phyloP scores from a whole-genome alignment of 345 rosid species.

The Viola odorata region DNA sequence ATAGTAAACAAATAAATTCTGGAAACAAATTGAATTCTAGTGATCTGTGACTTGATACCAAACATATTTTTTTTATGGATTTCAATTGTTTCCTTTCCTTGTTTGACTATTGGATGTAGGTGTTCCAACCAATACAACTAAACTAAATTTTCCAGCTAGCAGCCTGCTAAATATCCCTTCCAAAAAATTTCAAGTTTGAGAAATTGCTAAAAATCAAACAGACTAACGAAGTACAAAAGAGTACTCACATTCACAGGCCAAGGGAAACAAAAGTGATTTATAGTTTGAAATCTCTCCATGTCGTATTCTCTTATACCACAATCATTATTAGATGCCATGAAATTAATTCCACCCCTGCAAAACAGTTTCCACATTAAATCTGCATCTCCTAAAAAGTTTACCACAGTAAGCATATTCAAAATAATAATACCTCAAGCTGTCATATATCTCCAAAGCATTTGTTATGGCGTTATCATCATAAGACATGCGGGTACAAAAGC shows the following conservation, averaged over 20 bases:
- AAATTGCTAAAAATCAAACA: too few relatives aligned
- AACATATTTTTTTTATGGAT: too few relatives aligned
- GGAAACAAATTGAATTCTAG: too few relatives aligned
- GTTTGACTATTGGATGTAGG: too few relatives aligned
- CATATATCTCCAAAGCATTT: slow-evolving; percentile 56
- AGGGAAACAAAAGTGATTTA: slow-evolving; percentile 39
- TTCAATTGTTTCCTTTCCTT: too few relatives aligned
- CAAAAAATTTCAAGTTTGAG: too few relatives aligned
- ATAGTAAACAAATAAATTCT: too few relatives aligned
- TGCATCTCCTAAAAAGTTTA: not conserved
- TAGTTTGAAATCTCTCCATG: slow-evolving; percentile 43
- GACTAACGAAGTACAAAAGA: not conserved
- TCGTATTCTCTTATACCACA: slow-evolving; percentile 46
- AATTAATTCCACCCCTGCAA: slow-evolving; percentile 50
- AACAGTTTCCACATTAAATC: slow-evolving; percentile 10
- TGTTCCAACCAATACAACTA: too few relatives aligned
- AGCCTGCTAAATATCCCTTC: too few relatives aligned
- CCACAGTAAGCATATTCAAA: not conserved
- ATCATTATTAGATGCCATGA: slow-evolving; percentile 55
- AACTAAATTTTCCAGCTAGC: too few relatives aligned
- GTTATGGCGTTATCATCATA: slow-evolving; percentile 58
- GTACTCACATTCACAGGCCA: slow-evolving; percentile 64
- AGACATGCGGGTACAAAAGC: slow-evolving; percentile 51
- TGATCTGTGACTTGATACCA: too few relatives aligned
- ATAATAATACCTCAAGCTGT: slow-evolving; percentile 38